Conservation (phyloP, 2,329 filamentous ascomycete species). For the Cladorrhinum sp. region DNA sequence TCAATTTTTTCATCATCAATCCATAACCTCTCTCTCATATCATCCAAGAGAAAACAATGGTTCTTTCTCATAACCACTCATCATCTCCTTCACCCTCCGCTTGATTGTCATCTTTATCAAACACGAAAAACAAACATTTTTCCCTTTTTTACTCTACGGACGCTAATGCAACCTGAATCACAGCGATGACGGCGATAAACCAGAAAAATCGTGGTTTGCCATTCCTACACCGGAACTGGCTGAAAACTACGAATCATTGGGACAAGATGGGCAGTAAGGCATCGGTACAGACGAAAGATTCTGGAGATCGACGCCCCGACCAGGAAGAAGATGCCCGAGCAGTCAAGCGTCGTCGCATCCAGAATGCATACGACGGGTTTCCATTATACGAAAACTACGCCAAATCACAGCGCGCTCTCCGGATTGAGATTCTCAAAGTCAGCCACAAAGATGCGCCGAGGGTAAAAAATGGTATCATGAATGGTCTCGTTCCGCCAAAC, state of each 20-base stretch:
- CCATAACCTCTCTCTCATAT: background rate
- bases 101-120: background rate
- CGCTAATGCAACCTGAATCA: slow-evolving; percentile 20
- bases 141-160: background rate
- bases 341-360: slow-evolving; percentile 50
- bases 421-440: slow-evolving; percentile 53
- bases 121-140: background rate
- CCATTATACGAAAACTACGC: slow-evolving; percentile 26
- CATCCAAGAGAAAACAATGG: slow-evolving; percentile 1
- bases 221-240: slow-evolving; percentile 55
- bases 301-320: slow-evolving; percentile 26
- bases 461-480: slow-evolving; percentile 37
- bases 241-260: slow-evolving; percentile 44
- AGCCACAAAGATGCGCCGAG: slow-evolving; percentile 46
- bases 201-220: slow-evolving; percentile 49
- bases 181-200: slow-evolving; percentile 48
- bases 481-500: slow-evolving; percentile 35
- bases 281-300: slow-evolving; percentile 38
- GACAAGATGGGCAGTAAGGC: slow-evolving; percentile 46
- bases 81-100: background rate
- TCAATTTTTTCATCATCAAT: background rate
- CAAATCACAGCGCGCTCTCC: slow-evolving; percentile 40
- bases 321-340: slow-evolving; percentile 38
- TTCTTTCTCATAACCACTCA: background rate
- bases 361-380: slow-evolving; percentile 38